Percentiles rank a stretch among this genome's conserved stretches.
phyloP scores from a whole-genome alignment of 371 early-diverging fungal species.

The Encephalitozoon hellem region DNA sequence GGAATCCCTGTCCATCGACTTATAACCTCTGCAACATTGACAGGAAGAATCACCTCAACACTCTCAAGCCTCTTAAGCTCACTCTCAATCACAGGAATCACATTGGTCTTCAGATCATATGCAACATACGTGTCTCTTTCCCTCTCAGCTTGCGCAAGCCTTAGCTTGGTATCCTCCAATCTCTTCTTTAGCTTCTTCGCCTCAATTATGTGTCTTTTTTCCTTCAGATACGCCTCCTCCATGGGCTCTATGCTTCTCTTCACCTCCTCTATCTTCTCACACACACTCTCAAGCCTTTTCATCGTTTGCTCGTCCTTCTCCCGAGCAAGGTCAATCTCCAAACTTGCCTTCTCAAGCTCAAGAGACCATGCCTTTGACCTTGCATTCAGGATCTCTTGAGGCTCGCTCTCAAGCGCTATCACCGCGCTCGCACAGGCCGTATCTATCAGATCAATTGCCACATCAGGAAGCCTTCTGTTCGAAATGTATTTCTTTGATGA shows the following conservation, averaged over 20 bases:
- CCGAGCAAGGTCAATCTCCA: conserved; percentile 53
- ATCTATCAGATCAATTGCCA: conserved; percentile 78
- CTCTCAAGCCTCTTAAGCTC: conserved; percentile 61
- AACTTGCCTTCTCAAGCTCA: conserved; percentile 57
- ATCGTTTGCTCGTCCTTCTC: conserved; percentile 1
- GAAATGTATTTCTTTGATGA: conserved; percentile 71
- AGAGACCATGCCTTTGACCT: conserved; percentile 61
- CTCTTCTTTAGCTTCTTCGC: conserved; percentile 50
- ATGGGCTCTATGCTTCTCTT: conserved; percentile 43
- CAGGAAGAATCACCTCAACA: conserved; percentile 73
- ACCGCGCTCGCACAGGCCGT: conserved; percentile 73
- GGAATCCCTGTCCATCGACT: conserved; percentile 77
- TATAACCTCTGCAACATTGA: conserved; percentile 74
- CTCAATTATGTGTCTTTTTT: conserved; percentile 52
- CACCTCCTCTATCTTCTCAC: conserved; percentile 44
- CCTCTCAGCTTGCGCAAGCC: conserved; percentile 55
- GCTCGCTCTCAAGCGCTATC: conserved; percentile 72
- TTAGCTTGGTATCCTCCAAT: conserved; percentile 55
- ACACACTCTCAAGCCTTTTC: conserved; percentile 41
- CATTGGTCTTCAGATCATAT: conserved; percentile 66
- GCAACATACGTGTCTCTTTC: conserved; percentile 51
- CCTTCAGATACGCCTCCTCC: conserved; percentile 50
- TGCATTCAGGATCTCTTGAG: conserved; percentile 67
- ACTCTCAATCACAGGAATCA: conserved; percentile 67
- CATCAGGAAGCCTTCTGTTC: conserved; percentile 72